Evolutionary conservation across 2,329 filamentous ascomycete genomes (phyloP).

Genomic region (Pseudogymnoascus sp.): DNA sequence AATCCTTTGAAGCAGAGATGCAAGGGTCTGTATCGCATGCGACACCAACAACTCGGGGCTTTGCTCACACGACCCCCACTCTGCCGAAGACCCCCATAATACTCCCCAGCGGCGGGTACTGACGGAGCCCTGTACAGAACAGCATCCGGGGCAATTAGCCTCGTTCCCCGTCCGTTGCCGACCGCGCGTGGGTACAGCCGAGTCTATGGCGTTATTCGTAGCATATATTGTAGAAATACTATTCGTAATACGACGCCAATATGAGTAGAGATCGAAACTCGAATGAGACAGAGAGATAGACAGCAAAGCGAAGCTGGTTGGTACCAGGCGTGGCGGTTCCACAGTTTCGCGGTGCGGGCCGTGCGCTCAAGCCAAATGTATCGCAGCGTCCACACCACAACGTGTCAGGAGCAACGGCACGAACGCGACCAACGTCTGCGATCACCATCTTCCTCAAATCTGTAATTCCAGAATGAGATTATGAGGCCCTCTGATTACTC

Average conservation of each 20-base stretch:
- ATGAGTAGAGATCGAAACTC: neutral
- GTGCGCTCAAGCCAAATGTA: neutral
- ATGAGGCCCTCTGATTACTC: neutral
- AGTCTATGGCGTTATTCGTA: neutral
- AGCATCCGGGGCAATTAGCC: neutral
- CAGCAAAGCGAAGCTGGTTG: too few relatives aligned
- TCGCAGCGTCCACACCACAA: neutral
- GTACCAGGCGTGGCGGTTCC: neutral
- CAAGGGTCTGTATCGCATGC: neutral
- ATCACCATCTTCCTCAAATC: neutral
- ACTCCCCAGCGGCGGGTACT: neutral
- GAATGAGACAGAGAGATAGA: neutral
- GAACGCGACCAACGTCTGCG: neutral
- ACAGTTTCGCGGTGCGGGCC: neutral
- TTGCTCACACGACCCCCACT: slow-evolving; percentile 1
- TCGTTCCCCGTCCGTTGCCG: neutral
- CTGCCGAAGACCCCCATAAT: neutral
- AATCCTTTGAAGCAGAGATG: neutral
- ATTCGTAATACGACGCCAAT: neutral
- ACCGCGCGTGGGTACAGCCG: neutral
- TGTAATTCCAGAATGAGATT: neutral
- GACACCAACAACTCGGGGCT: neutral
- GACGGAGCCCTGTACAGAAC: neutral
- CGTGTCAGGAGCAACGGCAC: neutral
- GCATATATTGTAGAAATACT: too few relatives aligned